Evolutionary conservation across 305 asterid species (phyloP).

Genomic region (Lippia alba): DNA sequence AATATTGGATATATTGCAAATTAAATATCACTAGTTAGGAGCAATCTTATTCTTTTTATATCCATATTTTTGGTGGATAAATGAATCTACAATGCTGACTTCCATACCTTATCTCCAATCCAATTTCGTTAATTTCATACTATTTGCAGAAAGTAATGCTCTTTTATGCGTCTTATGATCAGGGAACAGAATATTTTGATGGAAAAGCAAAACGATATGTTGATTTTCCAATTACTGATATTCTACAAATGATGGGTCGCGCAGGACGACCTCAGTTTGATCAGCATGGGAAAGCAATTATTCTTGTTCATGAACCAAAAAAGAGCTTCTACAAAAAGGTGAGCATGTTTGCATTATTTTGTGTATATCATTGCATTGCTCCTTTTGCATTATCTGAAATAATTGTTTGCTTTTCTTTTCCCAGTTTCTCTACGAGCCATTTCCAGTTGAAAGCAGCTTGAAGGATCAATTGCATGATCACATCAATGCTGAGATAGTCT

Average conservation of each 20-base stretch:
- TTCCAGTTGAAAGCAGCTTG: constrained; percentile 99
- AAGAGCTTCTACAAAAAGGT: constrained; percentile 99
- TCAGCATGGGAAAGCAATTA: constrained; percentile 98
- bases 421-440: constrained; percentile 98
- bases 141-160: constrained; percentile 18
- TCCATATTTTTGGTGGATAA: constrained; percentile 3
- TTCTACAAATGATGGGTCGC: constrained; percentile 99
- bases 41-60: background rate
- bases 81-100: constrained; percentile 7
- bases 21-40: background rate
- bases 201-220: constrained; percentile 93
- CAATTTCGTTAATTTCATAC: constrained; percentile 16
- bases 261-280: constrained; percentile 99
- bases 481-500: constrained; percentile 95
- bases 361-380: constrained; percentile 23
- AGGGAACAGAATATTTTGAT: constrained; percentile 98
- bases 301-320: constrained; percentile 99
- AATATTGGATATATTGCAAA: constrained; percentile 3
- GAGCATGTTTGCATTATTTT: constrained; percentile 17
- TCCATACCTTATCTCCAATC: constrained; percentile 10
- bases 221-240: constrained; percentile 97
- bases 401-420: constrained; percentile 31
- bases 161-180: constrained; percentile 33
- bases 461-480: constrained; percentile 96
- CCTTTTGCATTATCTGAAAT: constrained; percentile 30